Conservation (phyloP, 176 grass and related monocot genomes). For the Ensete ventricosum region DNA sequence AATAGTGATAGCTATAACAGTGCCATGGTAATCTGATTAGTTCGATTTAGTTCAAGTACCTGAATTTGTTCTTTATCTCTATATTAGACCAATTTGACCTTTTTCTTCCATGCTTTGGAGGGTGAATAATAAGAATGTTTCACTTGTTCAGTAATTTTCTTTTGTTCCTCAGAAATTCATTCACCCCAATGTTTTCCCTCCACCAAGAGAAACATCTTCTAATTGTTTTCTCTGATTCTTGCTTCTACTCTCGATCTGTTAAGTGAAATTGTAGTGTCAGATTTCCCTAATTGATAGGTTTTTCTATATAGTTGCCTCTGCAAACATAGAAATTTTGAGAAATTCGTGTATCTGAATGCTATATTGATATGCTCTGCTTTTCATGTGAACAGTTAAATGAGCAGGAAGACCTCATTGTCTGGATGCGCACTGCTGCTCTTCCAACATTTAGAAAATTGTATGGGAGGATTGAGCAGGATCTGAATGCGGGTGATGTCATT, state of each 20-base stretch:
- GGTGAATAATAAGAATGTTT: too few relatives aligned
- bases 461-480: constrained; percentile 47
- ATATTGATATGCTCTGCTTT: neutral
- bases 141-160: neutral
- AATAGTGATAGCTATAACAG: neutral
- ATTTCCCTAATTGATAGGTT: neutral
- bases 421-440: constrained; percentile 57
- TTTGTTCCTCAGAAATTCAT: neutral
- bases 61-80: too few relatives aligned
- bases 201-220: too few relatives aligned
- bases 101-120: too few relatives aligned
- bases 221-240: too few relatives aligned
- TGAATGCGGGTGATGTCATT: constrained; percentile 28
- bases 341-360: neutral
- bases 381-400: constrained; percentile 35
- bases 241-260: too few relatives aligned
- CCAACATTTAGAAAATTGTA: constrained; percentile 68
- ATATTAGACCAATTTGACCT: too few relatives aligned
- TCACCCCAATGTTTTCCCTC: too few relatives aligned
- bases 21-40: too few relatives aligned
- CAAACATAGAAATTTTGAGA: too few relatives aligned
- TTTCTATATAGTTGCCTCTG: too few relatives aligned
- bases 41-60: too few relatives aligned
- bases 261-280: neutral
- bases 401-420: constrained; percentile 61